Base-by-base conservation (phyloP, 139 green algal genomes). In the Nannochloris sp. region DNA sequence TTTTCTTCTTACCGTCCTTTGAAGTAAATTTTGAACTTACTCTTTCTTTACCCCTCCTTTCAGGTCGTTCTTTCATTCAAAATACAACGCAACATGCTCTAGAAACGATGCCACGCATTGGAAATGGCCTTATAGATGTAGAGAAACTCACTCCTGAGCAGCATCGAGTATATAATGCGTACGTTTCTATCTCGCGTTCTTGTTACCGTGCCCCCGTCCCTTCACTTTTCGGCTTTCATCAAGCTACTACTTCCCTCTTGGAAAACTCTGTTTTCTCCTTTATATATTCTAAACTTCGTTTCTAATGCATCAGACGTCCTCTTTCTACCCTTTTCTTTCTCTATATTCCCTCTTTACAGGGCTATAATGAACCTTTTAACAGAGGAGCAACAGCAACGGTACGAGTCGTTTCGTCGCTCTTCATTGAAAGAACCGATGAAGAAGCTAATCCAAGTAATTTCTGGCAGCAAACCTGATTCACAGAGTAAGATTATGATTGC, bases 321-420 rank as follows among this genome's bases (percentile, higher is more conserved):
- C 42, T 19, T 19, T 19, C 19, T 19, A 19, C 42, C 42, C 19
- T 51, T 51, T 51, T 51, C 42, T 51, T 19, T 51, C 19, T 19
- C 19, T 27, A 51, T 19, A 37, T 42, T 35, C 27, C n/a, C n/a
- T n/a, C n/a, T n/a, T n/a, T n/a, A 39, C 68, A 83, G 76, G 27
- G 39, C 61, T 6, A 72, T 86, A 1, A 78, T 85, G 30, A 61
- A 76, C 19, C 65, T 86, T 4, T 63, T 93, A 47, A 87, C 70
- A 29, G 80, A 92, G 25, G 63, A 77, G 62, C 81, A 93, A 66
- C 65, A 83, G 51, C 73, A 89, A 37, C 59, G 85, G 2, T 89
- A 88, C 44, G 84, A 85, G 59, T 71, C 74, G 0, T 93, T 87
- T 51, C 71, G 79, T 9, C 71, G 83, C 1, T 89, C 86, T 0